Conservation (phyloP, 768 basidiomycete species). For the Serendipita indica region DNA sequence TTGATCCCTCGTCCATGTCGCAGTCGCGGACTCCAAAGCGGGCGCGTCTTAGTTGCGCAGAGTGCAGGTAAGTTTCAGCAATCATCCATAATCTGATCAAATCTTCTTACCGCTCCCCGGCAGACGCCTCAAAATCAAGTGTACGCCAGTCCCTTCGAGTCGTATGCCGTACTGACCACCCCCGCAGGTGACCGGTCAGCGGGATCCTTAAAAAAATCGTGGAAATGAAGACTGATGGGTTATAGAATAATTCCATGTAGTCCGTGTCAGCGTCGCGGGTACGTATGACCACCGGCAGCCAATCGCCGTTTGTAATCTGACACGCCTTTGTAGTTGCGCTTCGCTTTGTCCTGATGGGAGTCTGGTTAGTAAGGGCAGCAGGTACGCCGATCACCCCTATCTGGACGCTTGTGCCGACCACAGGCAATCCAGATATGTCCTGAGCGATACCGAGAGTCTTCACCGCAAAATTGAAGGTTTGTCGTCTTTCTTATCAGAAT, state of each 20-base stretch:
- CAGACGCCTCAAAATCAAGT: neutral
- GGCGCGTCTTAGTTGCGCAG: no score
- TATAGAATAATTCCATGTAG: neutral
- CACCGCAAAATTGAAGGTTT: slow-evolving; percentile 5
- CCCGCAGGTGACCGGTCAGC: neutral
- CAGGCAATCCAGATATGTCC: neutral
- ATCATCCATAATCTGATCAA: no score
- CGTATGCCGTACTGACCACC: neutral
- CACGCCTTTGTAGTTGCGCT: neutral
- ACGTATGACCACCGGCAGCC: neutral
- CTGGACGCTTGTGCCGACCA: neutral
- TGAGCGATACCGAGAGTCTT: slow-evolving; percentile 2
- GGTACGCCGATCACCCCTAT: neutral
- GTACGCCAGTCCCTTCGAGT: neutral
- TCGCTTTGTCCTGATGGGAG: neutral
- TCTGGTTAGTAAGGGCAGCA: slow-evolving; percentile 3
- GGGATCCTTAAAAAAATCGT: neutral
- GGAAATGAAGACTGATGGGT: neutral
- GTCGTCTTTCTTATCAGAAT: neutral
- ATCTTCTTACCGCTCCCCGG: neutral
- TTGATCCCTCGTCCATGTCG: no score
- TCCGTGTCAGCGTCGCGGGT: neutral
- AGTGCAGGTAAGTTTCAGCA: no score
- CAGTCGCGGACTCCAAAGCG: no score
- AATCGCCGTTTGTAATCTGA: neutral